Evolutionary conservation across 2,329 filamentous ascomycete genomes (phyloP).

Genomic region (Bipolaris gigantea): DNA sequence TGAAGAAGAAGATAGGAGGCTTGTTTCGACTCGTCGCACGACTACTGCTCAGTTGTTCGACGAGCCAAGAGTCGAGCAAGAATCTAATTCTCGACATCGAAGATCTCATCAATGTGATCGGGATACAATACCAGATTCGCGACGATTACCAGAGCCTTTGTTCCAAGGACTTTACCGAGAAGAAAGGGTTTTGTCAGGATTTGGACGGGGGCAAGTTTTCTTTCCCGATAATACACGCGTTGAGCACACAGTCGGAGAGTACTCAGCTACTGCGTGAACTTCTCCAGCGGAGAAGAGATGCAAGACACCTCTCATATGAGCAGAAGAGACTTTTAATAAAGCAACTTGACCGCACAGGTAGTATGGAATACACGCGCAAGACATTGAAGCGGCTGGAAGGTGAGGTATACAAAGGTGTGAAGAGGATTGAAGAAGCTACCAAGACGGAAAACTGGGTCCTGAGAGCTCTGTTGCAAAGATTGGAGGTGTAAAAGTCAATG

Average conservation of each 20-base stretch:
- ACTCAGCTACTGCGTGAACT: neutral
- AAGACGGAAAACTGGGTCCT: neutral
- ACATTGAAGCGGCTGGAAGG: neutral
- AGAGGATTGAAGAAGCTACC: neutral
- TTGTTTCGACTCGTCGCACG: neutral
- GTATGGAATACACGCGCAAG: neutral
- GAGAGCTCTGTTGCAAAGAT: neutral
- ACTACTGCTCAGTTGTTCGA: neutral
- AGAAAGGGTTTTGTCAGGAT: constrained; percentile 91
- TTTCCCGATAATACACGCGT: neutral
- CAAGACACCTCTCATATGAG: neutral
- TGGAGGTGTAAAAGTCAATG: neutral
- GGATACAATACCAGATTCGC: constrained; percentile 69
- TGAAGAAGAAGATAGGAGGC: neutral
- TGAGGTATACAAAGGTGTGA: neutral
- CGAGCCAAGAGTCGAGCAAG: neutral
- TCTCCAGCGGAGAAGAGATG: neutral
- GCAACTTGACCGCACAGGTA: neutral
- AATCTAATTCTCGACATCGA: neutral
- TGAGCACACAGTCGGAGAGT: neutral
- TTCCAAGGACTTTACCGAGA: constrained; percentile 64
- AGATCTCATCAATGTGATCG: neutral
- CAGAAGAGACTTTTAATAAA: neutral
- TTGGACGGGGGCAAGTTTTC: constrained; percentile 93
- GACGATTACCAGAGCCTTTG: constrained; percentile 86